Percentiles rank a stretch among this genome's conserved stretches.
Evolutionary conservation across 768 basidiomycete species (phyloP).

Genomic region (Rhizopogon vinicolor): DNA sequence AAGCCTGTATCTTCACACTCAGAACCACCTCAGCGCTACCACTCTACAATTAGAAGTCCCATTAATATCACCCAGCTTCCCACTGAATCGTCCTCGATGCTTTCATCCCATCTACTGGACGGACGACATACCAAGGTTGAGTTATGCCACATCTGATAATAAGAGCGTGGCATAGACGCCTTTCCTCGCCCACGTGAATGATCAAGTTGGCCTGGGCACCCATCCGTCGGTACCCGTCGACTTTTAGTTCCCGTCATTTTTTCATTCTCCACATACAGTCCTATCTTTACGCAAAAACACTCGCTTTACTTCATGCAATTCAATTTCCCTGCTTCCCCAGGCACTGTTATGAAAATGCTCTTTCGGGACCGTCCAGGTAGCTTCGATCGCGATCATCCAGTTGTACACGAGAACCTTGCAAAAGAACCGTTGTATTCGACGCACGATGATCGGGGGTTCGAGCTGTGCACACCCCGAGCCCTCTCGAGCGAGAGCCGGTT

Average conservation of each 20-base stretch:
- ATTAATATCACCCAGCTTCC: not conserved
- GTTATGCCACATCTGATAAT: constrained; percentile 5
- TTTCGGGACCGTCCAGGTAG: constrained; percentile 28
- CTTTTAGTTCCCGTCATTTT: not conserved
- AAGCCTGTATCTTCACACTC: not conserved
- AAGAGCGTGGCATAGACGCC: constrained; percentile 7
- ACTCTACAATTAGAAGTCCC: not conserved
- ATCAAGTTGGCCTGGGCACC: not conserved
- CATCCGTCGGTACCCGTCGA: not conserved
- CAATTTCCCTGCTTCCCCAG: constrained; percentile 16
- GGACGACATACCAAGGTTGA: constrained; percentile 5
- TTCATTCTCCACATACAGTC: constrained; percentile 2
- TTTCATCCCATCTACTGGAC: not conserved
- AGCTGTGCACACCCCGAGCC: constrained; percentile 12
- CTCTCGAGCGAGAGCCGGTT: not conserved
- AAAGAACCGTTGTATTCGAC: constrained; percentile 13
- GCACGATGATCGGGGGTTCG: constrained; percentile 21
- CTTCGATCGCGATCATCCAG: constrained; percentile 19
- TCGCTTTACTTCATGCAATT: constrained; percentile 6
- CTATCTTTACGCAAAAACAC: constrained; percentile 7
- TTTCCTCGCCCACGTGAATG: constrained; percentile 23
- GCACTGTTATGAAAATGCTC: constrained; percentile 16
- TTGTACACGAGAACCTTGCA: not conserved
- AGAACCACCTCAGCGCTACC: not conserved
- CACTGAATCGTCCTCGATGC: constrained; percentile 1